Evolutionary conservation across 768 basidiomycete species (phyloP).

Genomic region (Ramaria sp.): DNA sequence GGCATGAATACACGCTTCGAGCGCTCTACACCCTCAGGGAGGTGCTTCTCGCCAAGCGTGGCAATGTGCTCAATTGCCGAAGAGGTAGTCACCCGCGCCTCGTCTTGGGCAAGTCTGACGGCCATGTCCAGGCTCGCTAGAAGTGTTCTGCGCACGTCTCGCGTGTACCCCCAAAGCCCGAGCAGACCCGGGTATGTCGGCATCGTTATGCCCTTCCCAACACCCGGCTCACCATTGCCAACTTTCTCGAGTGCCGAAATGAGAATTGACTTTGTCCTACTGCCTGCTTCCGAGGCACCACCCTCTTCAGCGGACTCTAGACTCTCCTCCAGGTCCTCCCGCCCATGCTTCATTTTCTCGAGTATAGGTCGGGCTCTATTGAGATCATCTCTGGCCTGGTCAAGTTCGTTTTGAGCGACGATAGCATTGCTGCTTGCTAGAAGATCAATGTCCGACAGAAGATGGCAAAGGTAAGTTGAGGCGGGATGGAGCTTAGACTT

Average conservation of each 20-base stretch:
- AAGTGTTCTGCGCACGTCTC: constrained; percentile 67
- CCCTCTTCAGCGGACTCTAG: constrained; percentile 75
- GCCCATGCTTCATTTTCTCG: constrained; percentile 73
- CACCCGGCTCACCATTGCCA: constrained; percentile 60
- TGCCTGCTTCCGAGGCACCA: constrained; percentile 41
- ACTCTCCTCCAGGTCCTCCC: constrained; percentile 66
- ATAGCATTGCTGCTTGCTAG: constrained; percentile 79
- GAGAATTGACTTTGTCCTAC: constrained; percentile 49
- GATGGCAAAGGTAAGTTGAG: constrained; percentile 79
- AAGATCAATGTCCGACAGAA: constrained; percentile 84
- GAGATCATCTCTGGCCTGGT: constrained; percentile 61
- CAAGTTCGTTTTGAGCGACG: constrained; percentile 71
- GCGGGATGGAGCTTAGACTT: constrained; percentile 94
- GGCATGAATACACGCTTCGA: constrained; percentile 83
- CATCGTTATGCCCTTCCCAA: constrained; percentile 39
- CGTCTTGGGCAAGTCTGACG: constrained; percentile 71
- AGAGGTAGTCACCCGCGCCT: constrained; percentile 60
- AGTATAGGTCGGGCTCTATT: constrained; percentile 65
- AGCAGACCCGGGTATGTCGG: constrained; percentile 80
- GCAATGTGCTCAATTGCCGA: constrained; percentile 56
- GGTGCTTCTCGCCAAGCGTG: constrained; percentile 61
- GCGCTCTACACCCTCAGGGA: constrained; percentile 75
- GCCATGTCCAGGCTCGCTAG: constrained; percentile 74
- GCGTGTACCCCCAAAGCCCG: constrained; percentile 76
- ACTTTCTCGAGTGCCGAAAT: constrained; percentile 65